Percentiles rank a stretch among this genome's conserved stretches.
phyloP scores from a whole-genome alignment of 1,139 yeast genomes.

The Taphrina deformans region DNA sequence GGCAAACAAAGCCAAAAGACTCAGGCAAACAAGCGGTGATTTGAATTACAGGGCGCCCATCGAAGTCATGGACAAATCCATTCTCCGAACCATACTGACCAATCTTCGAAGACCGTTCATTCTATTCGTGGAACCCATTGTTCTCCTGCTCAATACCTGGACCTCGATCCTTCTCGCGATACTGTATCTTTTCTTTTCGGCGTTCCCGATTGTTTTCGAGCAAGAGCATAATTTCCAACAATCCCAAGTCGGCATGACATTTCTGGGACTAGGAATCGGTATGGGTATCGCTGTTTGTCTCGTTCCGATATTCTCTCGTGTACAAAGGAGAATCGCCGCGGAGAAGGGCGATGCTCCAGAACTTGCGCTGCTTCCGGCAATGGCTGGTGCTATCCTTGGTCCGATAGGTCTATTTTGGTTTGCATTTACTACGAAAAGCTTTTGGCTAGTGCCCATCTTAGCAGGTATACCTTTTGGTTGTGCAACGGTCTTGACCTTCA shows the following conservation, averaged over 20 bases:
- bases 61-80: constrained; percentile 46
- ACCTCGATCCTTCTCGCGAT: constrained; percentile 62
- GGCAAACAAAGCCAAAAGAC: constrained; percentile 56
- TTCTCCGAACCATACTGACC: constrained; percentile 44
- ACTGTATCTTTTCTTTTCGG: constrained; percentile 62
- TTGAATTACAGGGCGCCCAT: constrained; percentile 54
- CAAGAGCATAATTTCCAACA: constrained; percentile 51
- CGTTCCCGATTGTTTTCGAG: constrained; percentile 59
- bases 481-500: constrained; percentile 70
- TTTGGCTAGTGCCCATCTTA: constrained; percentile 61
- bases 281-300: constrained; percentile 41
- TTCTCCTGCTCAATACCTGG: constrained; percentile 59
- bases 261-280: constrained; percentile 57
- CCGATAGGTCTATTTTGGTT: constrained; percentile 66
- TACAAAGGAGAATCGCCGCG: constrained; percentile 1
- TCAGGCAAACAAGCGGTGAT: constrained; percentile 64
- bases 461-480: constrained; percentile 84
- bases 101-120: constrained; percentile 58
- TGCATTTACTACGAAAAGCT: constrained; percentile 48
- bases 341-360: constrained; percentile 50
- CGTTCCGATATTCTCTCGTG: constrained; percentile 36
- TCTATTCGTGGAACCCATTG: constrained; percentile 64
- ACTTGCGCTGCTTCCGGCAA: constrained; percentile 55
- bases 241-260: constrained; percentile 53
- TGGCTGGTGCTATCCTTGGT: constrained; percentile 50